Evolutionary conservation across 2,329 filamentous ascomycete species (phyloP), one percentile per base, ranked within the genome.

Genomic region (Cercospora citrullina): DNA sequence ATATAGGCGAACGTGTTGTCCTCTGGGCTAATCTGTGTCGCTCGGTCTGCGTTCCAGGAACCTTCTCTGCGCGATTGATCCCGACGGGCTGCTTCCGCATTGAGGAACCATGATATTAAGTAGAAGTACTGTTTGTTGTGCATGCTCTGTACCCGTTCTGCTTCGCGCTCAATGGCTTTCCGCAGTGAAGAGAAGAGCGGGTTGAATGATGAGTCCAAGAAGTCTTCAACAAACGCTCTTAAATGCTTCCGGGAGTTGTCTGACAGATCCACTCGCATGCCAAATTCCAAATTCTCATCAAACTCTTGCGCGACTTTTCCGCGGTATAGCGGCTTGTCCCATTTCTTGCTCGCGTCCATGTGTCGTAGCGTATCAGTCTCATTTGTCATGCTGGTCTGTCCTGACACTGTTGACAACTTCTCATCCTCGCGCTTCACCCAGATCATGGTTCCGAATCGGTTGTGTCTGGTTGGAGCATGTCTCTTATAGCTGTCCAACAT

Each of bases 181-280:
- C 95, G 89, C 12, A 97, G 82, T 75, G 96, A 91, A 57, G 87
- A 86, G 75, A 98, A 97, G 0, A 86, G 75, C 6, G 94, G 94
- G 76, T 98, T 99, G 82, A 99, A 99, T 0, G 93, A 92, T 0
- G 94, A 93, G 78, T 99, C 94, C 3, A 99, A 83, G 74, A 99
- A 97, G 57, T 98, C 94, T 73, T 94, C 91, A 0, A 97, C 92
- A 76, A 99, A 99, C 0, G 83, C 84, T 60, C 90, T 88, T 8
- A 99, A 84, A 71, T 93, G 89, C 51, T 87, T 86, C n/a, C 87
- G 89, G n/a, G 94, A 93, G 21, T 87, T 84, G 1, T 87, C 80
- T 18, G 91, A 92, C 14, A 99, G 84, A 36, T 89, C 83, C 0
- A 90, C 87, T 0, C 88, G 87, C 9, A 88, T 87, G 64, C 93